These are phyloP conservation scores for Neoboletus brunneissimus DNA, from an alignment of 768 basidiomycete species.

Conservation along the genomic window DNA sequence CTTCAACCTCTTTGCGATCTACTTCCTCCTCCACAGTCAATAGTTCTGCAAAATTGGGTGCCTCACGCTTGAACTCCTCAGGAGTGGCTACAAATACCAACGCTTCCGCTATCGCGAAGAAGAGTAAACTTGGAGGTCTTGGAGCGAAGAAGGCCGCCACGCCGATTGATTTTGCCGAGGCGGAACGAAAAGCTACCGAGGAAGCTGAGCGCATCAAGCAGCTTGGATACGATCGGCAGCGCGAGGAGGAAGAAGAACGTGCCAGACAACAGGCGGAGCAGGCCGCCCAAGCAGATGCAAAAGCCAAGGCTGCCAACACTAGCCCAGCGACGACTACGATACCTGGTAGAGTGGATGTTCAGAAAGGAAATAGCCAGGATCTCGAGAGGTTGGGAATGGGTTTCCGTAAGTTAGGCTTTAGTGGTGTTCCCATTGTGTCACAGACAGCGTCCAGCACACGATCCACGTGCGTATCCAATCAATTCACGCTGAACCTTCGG, in stretches of 20 bases:
- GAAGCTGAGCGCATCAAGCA: constrained; percentile 92
- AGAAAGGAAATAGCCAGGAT: constrained; percentile 46
- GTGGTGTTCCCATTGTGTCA: constrained; percentile 67
- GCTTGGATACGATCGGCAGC: constrained; percentile 84
- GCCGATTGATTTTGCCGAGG: constrained; percentile 91
- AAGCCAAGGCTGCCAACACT: constrained; percentile 29
- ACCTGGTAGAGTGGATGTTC: constrained; percentile 30
- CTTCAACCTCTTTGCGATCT: constrained; percentile 60
- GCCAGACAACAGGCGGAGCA: constrained; percentile 61
- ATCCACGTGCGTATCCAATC: constrained; percentile 32
- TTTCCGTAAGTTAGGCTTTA: constrained; percentile 81
- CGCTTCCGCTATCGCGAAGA: constrained; percentile 45
- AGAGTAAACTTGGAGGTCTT: constrained; percentile 69
- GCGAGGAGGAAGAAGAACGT: constrained; percentile 81
- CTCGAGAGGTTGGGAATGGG: constrained; percentile 62
- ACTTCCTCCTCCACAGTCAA: constrained; percentile 33
- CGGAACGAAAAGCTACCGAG: constrained; percentile 83
- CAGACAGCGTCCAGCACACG: constrained; percentile 49
- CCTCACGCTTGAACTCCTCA: constrained; percentile 43
- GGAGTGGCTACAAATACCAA: constrained; percentile 31
- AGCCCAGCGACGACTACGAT: constrained; percentile 24
- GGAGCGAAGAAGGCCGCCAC: constrained; percentile 85
- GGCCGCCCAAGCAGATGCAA: constrained; percentile 27
- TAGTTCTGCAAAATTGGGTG: constrained; percentile 38
- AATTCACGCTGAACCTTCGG: not conserved